Base-by-base conservation (phyloP, 2,329 filamentous ascomycete genomes). In the Colletotrichum coccodes region DNA sequence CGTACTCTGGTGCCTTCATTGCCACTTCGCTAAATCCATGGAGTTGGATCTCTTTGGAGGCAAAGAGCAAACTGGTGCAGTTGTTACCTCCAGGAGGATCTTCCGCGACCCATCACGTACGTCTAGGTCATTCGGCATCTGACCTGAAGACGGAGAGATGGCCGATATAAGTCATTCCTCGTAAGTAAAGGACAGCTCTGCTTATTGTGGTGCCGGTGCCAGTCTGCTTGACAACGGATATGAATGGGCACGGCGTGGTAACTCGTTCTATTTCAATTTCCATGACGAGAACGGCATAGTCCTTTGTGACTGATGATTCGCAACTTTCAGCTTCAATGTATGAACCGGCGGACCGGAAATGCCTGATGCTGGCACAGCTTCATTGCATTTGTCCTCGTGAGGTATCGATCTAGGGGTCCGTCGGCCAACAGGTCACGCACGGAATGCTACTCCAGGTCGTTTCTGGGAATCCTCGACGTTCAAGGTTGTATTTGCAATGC, bases 291-390 rank as follows among this genome's bases (percentile, higher is more conserved):
- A 47, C 50, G 9, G 16, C 8, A 12, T 2, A n/a, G 30, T 26
- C 14, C n/a, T 18, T n/a, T n/a, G n/a, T n/a, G 16, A 16, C 28
- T 23, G 11, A 26, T 26, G n/a, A 18, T 7, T 12, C 8, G 8
- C 18, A 11, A 3, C 23, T 6, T 3, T 34, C 32, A 23, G 49
- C 36, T 9, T 54, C 28, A n/a, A 58, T 34, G 36, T 38, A 68
- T 68, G 67, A 70, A 38, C 64, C 52, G 64, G 53, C 52, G 63
- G 63, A 62, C 67, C 30, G 57, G 52, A 68, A 30, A 49, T 53
- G 58, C 60, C 53, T 68, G 23, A 38, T 7, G 4, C 16, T 21
- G 34, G 30, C 38, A 44, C 30, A 46, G 16, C 21, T 32, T 47
- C 16, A 30, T n/a, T 34, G 36, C 26, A 26, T 6, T 26, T 21